phyloP scores from a whole-genome alignment of 768 basidiomycete genomes.

The Tulasnella sp. region DNA sequence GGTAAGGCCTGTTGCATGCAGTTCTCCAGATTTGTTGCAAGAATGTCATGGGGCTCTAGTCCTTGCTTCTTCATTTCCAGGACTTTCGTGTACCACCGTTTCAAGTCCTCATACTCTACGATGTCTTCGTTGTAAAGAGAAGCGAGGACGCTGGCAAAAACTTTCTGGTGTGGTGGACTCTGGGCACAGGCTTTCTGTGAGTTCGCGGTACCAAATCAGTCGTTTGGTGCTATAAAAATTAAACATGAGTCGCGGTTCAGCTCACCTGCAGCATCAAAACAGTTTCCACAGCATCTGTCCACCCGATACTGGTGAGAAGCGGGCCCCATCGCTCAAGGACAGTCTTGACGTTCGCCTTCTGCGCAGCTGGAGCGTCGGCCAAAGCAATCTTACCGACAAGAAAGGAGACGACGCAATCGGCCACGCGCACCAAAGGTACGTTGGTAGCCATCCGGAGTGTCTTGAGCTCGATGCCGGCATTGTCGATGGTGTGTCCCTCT shows the following conservation, averaged over 20 bases:
- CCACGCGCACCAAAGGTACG: slow-evolving; percentile 72
- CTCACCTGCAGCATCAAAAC: slow-evolving; percentile 65
- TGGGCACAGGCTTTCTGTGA: slow-evolving; percentile 22
- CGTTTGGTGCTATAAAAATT: too few relatives aligned
- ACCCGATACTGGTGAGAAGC: slow-evolving; percentile 70
- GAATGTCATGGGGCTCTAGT: not conserved
- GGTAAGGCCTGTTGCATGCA: slow-evolving; percentile 5
- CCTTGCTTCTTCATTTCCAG: slow-evolving; percentile 15
- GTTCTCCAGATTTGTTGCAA: slow-evolving; percentile 7
- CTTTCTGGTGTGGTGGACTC: slow-evolving; percentile 44
- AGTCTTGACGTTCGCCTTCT: slow-evolving; percentile 52
- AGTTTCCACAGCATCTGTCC: slow-evolving; percentile 72
- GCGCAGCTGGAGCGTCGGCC: slow-evolving; percentile 42
- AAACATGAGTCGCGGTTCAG: too few relatives aligned
- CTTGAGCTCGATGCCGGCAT: slow-evolving; percentile 88
- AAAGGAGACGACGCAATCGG: slow-evolving; percentile 79
- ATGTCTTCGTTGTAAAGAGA: slow-evolving; percentile 87
- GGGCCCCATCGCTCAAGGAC: slow-evolving; percentile 72
- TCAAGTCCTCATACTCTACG: slow-evolving; percentile 80
- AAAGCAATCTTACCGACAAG: slow-evolving; percentile 64
- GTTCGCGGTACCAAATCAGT: not conserved
- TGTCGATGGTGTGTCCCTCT: slow-evolving; percentile 85
- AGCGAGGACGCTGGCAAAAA: slow-evolving; percentile 79
- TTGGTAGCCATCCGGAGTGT: slow-evolving; percentile 96
- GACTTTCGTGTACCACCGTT: slow-evolving; percentile 57